Percentiles rank a stretch among this genome's conserved stretches.
Evolutionary conservation across 208 protist species (phyloP).

Genomic region (Leishmania amazonensis): DNA sequence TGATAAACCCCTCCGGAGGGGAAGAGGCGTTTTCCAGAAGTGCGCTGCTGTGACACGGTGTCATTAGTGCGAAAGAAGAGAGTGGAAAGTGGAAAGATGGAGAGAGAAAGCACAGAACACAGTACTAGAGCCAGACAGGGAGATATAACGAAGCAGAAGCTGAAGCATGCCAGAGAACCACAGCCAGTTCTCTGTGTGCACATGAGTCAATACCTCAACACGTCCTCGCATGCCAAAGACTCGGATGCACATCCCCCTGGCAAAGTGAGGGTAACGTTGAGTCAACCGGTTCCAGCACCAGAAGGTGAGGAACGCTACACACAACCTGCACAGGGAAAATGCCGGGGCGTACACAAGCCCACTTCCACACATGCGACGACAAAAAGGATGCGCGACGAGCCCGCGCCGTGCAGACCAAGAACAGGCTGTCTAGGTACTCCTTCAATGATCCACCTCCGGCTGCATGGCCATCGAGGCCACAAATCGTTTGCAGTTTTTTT

Average conservation of each 20-base stretch:
- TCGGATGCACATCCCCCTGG: not conserved
- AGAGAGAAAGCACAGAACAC: not conserved
- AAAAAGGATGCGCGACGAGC: not conserved
- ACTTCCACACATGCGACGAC: not conserved
- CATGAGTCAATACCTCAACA: not conserved
- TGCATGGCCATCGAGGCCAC: not conserved
- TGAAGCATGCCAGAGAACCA: not conserved
- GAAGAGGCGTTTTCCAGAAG: not conserved
- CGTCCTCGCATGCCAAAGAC: not conserved
- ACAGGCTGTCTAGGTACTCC: not conserved
- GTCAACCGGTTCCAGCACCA: not conserved
- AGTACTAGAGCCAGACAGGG: not conserved
- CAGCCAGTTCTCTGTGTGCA: not conserved
- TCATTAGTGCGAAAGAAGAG: not conserved
- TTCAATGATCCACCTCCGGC: not conserved
- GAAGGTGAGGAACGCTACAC: not conserved
- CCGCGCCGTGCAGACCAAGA: not conserved
- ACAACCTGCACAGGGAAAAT: not conserved
- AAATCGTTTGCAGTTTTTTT: not conserved
- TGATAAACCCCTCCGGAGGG: too few species aligned
- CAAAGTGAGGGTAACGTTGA: not conserved
- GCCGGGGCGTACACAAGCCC: not conserved
- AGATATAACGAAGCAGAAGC: not conserved
- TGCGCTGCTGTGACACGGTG: not conserved
- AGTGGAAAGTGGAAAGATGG: not conserved